These are phyloP conservation scores for Lasiosphaeriaceae sp. DNA, from an alignment of 495 filamentous ascomycete species.

Conservation along the genomic window DNA sequence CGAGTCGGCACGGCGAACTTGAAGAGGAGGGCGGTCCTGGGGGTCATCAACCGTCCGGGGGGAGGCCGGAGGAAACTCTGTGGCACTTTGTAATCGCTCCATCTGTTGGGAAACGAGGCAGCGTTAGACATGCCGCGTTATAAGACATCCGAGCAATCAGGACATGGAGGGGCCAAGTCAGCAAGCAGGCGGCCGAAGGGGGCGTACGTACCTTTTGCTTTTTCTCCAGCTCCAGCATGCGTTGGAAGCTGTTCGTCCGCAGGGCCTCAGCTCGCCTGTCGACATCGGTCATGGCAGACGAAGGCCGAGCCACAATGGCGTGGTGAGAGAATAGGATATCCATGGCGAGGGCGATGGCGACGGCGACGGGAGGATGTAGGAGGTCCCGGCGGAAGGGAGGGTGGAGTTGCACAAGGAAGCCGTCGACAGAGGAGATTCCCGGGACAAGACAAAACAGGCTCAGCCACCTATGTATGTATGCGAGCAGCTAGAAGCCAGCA, in stretches of 20 bases:
- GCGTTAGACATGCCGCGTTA: constrained; percentile 21
- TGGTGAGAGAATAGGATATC: constrained; percentile 22
- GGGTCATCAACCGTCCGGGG: constrained; percentile 7
- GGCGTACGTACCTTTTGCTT: constrained; percentile 42
- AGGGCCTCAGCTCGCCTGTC: constrained; percentile 22
- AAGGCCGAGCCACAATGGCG: constrained; percentile 18
- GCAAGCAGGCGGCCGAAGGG: not conserved
- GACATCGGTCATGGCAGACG: constrained; percentile 25
- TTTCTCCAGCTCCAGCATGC: constrained; percentile 51
- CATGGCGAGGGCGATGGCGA: constrained; percentile 13
- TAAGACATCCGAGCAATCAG: constrained; percentile 23
- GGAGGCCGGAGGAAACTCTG: constrained; percentile 12
- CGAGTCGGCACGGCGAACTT: constrained; percentile 20
- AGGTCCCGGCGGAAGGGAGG: constrained; percentile 4
- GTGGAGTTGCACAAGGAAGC: constrained; percentile 3
- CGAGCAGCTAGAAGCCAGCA: not conserved
- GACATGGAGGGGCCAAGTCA: constrained; percentile 2
- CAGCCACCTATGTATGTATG: constrained; percentile 10
- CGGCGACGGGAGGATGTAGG: constrained; percentile 5
- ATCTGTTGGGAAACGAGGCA: constrained; percentile 18
- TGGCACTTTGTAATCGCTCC: constrained; percentile 19
- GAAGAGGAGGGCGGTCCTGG: constrained; percentile 17
- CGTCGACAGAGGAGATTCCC: constrained; percentile 10
- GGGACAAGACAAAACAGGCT: constrained; percentile 5
- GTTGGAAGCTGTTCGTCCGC: constrained; percentile 42